Conservation (phyloP, 352 stramenopile species). For the Globisporangium nodosum region DNA sequence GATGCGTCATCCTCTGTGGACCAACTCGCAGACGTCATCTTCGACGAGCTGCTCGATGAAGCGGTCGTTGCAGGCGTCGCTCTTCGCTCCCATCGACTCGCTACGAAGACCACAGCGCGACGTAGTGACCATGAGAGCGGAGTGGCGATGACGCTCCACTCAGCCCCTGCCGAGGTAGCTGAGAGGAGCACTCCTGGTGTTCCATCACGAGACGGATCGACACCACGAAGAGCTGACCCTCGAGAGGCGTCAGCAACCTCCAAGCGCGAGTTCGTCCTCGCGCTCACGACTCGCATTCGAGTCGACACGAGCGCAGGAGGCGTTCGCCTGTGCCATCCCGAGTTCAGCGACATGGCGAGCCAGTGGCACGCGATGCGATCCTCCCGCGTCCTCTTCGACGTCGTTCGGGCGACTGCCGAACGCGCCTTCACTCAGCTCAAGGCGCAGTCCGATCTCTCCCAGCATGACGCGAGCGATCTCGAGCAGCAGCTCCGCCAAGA, state of each 20-base stretch:
- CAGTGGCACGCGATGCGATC: not conserved
- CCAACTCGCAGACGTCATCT: conserved; percentile 2
- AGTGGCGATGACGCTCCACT: not conserved
- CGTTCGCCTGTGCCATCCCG: not conserved
- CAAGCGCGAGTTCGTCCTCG: not conserved
- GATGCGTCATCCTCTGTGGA: not conserved
- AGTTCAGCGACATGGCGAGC: not conserved
- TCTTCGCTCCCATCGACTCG: not conserved
- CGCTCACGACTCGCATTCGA: not conserved
- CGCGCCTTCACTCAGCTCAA: conserved; percentile 2
- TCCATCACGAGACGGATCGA: not conserved
- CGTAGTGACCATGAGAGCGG: not conserved
- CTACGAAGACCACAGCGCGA: not conserved
- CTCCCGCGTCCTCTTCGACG: conserved; percentile 18
- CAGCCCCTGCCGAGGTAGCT: not conserved
- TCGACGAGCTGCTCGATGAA: conserved; percentile 3
- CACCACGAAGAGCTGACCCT: not conserved
- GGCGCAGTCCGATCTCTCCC: not conserved
- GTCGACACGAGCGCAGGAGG: not conserved
- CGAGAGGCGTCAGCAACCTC: not conserved
- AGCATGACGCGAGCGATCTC: not conserved
- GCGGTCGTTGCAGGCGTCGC: not conserved
- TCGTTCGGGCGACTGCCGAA: conserved; percentile 14
- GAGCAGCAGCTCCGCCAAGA: conserved; percentile 7
- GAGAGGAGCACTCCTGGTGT: not conserved